Conservation (phyloP, 305 asterid species). For the Lippia alba region DNA sequence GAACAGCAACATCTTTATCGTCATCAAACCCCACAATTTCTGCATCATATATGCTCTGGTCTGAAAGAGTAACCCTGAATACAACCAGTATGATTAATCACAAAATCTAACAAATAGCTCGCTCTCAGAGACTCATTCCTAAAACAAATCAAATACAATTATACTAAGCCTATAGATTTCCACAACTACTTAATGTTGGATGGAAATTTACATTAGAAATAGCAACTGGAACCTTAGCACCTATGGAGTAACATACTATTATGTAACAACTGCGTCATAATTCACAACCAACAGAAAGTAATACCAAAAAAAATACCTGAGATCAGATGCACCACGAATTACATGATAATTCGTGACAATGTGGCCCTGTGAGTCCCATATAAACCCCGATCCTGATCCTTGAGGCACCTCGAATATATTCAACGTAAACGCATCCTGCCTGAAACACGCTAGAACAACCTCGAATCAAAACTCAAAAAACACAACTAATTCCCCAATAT, state of each 20-base stretch:
- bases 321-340: slow-evolving; percentile 78
- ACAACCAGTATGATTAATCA: slow-evolving; percentile 34
- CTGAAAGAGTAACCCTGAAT: slow-evolving; percentile 72
- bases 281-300: background rate
- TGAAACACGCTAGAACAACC: slow-evolving; percentile 27
- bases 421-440: slow-evolving; percentile 75
- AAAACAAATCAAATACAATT: background rate
- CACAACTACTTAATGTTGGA: background rate
- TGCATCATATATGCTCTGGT: slow-evolving; percentile 68
- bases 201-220: background rate
- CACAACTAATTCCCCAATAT: background rate
- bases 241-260: background rate
- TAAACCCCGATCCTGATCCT: slow-evolving; percentile 77
- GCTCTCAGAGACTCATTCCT: background rate
- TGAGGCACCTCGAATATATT: slow-evolving; percentile 75
- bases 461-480: slow-evolving; percentile 6
- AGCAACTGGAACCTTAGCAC: background rate
- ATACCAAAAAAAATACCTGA: slow-evolving; percentile 46
- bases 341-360: slow-evolving; percentile 75
- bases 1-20: slow-evolving; percentile 76
- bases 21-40: slow-evolving; percentile 72
- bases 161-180: background rate
- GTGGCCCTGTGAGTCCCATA: slow-evolving; percentile 69
- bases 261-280: slow-evolving; percentile 4
- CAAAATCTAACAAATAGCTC: background rate